These are phyloP conservation scores for Fragaria iinumae DNA, from an alignment of 306 rosid species.

Conservation along the genomic window DNA sequence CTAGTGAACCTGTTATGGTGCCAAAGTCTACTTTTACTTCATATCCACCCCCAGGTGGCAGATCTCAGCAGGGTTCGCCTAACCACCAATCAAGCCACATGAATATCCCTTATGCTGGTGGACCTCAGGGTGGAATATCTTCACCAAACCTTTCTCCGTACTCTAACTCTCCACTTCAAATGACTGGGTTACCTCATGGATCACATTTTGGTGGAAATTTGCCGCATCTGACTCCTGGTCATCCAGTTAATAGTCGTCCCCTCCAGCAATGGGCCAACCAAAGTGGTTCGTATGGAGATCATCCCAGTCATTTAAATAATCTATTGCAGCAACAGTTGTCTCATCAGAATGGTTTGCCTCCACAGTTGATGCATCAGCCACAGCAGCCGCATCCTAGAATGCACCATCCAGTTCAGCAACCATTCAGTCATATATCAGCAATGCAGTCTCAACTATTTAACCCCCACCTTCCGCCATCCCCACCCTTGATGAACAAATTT, in stretches of 20 bases:
- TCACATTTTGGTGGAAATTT: conserved; percentile 55
- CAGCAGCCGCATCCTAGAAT: conserved; percentile 56
- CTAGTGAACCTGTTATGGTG: conserved; percentile 61
- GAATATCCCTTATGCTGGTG: conserved; percentile 51
- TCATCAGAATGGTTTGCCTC: conserved; percentile 54
- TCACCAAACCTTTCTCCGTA: conserved; percentile 47
- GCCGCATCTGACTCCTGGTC: conserved; percentile 42
- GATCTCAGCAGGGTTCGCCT: conserved; percentile 53
- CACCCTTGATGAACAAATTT: conserved; percentile 60
- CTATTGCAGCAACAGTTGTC: conserved; percentile 56
- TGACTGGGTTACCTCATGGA: conserved; percentile 50
- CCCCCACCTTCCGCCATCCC: conserved; percentile 56
- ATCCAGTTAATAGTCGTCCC: conserved; percentile 41
- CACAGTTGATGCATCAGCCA: conserved; percentile 52
- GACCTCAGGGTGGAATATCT: conserved; percentile 48
- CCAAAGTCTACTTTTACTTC: conserved; percentile 61
- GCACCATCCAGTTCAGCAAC: conserved; percentile 50
- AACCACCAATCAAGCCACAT: conserved; percentile 47
- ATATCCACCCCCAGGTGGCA: conserved; percentile 51
- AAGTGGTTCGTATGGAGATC: conserved; percentile 52
- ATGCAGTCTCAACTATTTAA: conserved; percentile 51
- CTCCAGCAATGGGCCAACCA: conserved; percentile 56
- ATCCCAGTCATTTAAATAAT: conserved; percentile 39
- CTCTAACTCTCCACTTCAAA: conserved; percentile 45
- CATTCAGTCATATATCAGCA: conserved; percentile 47